These are phyloP conservation scores for Termitomyces eurrhizus DNA, from an alignment of 768 basidiomycete genomes.

Conservation along the genomic window DNA sequence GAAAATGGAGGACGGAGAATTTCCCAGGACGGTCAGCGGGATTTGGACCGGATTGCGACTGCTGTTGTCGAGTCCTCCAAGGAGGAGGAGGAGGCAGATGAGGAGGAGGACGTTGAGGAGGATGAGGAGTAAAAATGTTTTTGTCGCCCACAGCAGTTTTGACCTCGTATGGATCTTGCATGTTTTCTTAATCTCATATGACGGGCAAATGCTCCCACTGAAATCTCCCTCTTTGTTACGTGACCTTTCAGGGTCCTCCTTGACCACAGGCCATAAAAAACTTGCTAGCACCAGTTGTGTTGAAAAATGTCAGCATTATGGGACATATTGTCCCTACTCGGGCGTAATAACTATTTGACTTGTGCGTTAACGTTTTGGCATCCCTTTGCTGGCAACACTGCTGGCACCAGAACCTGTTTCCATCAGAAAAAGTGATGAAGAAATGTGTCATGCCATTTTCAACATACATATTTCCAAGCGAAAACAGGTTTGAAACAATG, in stretches of 20 bases:
- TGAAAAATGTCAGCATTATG: too few species aligned
- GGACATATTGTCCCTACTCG: too few species aligned
- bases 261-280: background rate
- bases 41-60: conserved; percentile 91
- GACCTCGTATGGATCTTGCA: conserved; percentile 34
- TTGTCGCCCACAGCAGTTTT: conserved; percentile 14
- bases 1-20: conserved; percentile 95
- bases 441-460: too few species aligned
- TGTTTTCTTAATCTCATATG: conserved; percentile 33
- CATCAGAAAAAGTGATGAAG: too few species aligned
- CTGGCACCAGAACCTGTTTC: too few species aligned
- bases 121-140: conserved; percentile 51
- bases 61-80: conserved; percentile 77
- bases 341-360: too few species aligned
- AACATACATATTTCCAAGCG: too few species aligned
- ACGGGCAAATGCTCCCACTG: conserved; percentile 38
- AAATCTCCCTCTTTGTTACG: conserved; percentile 18
- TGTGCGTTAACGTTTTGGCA: too few species aligned
- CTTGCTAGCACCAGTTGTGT: too few species aligned
- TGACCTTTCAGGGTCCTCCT: background rate
- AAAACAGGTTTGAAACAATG: too few species aligned
- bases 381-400: too few species aligned
- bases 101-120: conserved; percentile 65
- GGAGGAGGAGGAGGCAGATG: conserved; percentile 73
- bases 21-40: conserved; percentile 94